Conservation (phyloP, 164 flowering plant species). For the Liquidambar formosana region DNA sequence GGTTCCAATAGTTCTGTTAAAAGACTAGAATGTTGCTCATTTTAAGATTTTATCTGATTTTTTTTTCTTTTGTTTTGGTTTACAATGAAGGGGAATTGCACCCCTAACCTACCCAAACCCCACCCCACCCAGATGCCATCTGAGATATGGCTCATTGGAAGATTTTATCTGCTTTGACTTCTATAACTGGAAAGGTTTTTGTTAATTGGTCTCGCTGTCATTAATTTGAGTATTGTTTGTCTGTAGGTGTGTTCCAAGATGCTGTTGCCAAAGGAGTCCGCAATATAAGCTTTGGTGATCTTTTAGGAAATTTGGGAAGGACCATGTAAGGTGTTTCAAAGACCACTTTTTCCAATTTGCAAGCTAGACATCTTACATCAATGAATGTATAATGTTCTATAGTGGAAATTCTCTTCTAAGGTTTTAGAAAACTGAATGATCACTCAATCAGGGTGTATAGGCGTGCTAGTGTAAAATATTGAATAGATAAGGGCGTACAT, state of each 20-base stretch:
- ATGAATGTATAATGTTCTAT: background rate
- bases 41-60: constrained; percentile 2
- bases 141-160: too few relatives aligned
- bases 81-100: too few relatives aligned
- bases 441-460: background rate
- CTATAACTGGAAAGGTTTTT: background rate
- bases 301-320: constrained; percentile 79
- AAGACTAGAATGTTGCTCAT: background rate
- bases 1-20: background rate
- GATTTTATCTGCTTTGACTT: constrained; percentile 5
- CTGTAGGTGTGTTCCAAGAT: constrained; percentile 75
- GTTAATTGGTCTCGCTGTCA: background rate
- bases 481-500: background rate
- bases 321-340: constrained; percentile 71
- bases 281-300: constrained; percentile 95
- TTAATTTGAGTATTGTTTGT: constrained; percentile 7
- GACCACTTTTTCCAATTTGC: background rate
- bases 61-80: too few relatives aligned
- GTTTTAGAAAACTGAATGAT: background rate
- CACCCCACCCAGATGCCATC: too few relatives aligned
- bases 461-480: too few relatives aligned
- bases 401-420: background rate
- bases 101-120: too few relatives aligned
- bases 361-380: background rate
- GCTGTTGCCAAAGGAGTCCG: constrained; percentile 86